These are phyloP conservation scores for Amaranthus hypochondriacus DNA, from an alignment of 148 eudicot species.

Conservation along the genomic window DNA sequence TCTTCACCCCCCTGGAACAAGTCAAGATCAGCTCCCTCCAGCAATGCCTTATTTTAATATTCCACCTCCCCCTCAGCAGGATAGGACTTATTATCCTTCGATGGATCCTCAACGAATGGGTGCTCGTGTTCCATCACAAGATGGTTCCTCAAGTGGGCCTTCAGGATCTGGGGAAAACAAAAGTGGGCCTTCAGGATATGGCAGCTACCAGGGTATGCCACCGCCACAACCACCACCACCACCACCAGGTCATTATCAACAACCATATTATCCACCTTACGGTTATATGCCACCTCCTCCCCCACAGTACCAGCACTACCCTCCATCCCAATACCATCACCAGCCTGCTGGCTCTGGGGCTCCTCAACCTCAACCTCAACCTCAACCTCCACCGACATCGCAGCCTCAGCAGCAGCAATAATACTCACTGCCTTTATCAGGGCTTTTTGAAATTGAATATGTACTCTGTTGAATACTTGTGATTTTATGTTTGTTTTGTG, in stretches of 20 bases:
- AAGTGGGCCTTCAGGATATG: constrained; percentile 40
- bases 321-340: constrained; percentile 40
- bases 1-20: constrained; percentile 59
- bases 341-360: constrained; percentile 21
- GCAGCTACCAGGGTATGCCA: constrained; percentile 43
- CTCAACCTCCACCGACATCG: constrained; percentile 17
- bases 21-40: constrained; percentile 45
- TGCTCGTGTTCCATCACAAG: constrained; percentile 67
- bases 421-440: too few species aligned
- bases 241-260: constrained; percentile 60
- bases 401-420: constrained; percentile 18
- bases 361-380: background rate
- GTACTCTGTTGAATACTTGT: too few species aligned
- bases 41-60: constrained; percentile 73
- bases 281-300: constrained; percentile 63
- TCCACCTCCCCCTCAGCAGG: constrained; percentile 73
- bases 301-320: constrained; percentile 63
- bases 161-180: constrained; percentile 49
- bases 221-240: constrained; percentile 14
- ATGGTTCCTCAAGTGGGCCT: constrained; percentile 42
- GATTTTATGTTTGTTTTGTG: too few species aligned
- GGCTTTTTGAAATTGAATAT: too few species aligned
- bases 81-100: constrained; percentile 69
- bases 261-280: constrained; percentile 61
- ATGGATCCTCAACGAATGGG: constrained; percentile 99